These are phyloP conservation scores for Naematelia encephala DNA, from an alignment of 768 basidiomycete species.

Conservation along the genomic window DNA sequence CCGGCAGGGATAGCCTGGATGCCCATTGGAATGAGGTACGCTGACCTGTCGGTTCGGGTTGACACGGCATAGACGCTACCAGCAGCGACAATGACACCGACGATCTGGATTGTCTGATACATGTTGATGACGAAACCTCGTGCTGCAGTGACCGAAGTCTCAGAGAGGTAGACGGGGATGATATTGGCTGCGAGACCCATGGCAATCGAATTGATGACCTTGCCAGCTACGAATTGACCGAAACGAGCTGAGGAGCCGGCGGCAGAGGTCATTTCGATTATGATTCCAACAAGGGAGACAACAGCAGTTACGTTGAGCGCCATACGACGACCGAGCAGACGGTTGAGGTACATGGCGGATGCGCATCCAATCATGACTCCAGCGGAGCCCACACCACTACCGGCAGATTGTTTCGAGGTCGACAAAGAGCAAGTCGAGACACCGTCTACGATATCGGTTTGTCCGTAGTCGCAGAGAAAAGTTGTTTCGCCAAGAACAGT, in stretches of 20 bases:
- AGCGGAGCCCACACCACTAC: conserved; percentile 15
- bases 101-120: conserved; percentile 33
- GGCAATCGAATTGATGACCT: conserved; percentile 24
- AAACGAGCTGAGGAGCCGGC: conserved; percentile 19
- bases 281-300: conserved; percentile 24
- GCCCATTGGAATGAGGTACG: conserved; percentile 29
- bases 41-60: background rate
- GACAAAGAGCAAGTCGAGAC: conserved; percentile 21
- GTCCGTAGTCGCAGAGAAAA: conserved; percentile 25
- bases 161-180: conserved; percentile 25
- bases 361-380: conserved; percentile 29
- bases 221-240: conserved; percentile 35
- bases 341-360: conserved; percentile 13
- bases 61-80: conserved; percentile 26
- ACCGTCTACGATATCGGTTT: conserved; percentile 11
- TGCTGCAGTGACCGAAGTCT: conserved; percentile 11
- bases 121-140: conserved; percentile 28
- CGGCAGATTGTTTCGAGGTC: conserved; percentile 17
- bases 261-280: conserved; percentile 23
- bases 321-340: conserved; percentile 13
- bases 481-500: conserved; percentile 18
- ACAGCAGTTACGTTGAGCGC: conserved; percentile 14
- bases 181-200: conserved; percentile 30
- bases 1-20: conserved; percentile 19
- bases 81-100: conserved; percentile 35